Evolutionary conservation across 306 rosid genomes (phyloP), one percentile per base, ranked within the genome.

Genomic region (Benincasa hispida): DNA sequence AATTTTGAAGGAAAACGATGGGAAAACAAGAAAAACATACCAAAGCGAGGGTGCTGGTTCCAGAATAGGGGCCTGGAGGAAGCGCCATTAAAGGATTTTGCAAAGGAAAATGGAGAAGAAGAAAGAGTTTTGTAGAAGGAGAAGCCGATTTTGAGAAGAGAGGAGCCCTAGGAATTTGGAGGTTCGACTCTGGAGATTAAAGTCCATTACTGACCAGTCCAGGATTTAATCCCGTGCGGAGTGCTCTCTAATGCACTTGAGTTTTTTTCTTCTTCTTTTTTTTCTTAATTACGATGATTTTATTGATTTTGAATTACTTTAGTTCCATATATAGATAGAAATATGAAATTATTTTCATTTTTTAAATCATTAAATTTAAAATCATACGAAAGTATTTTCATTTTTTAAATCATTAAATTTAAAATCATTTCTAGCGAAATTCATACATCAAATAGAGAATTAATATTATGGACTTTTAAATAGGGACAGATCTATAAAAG

Each of bases 11-110:
- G 51, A 28, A 79, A 76, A 51, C 17, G 76, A 61, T 50, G 10
- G 53, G 74, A 18, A 67, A 78, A 0, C 0, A 2, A 25, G 22
- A 34, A 32, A 18, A 34, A 24, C 63, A 17, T 85, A 92, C 98
- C 92, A 93, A 82, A 79, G 98, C 92, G 9, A 93, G 88, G 65
- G 98, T 91, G 87, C 98, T 93, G 75, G 89, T 17, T 50, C 55
- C 55, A 15, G 55, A 50, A 17, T 50, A 50, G 55, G 55, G 55
- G 8, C 55, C 55, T 50, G 55, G 55, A 50, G 55, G 55, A 50
- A 50, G 55, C 8, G 55, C 21, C 55, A 50, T 50, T 0, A 18
- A 50, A 50, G 55, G 55, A 50, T 50, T 50, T 50, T 17, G 21
- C 21, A 50, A 50, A 50, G 55, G 55, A 2, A 18, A 50, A 1